Evolutionary conservation across 208 protist species (phyloP).

Genomic region (Herpetomonas muscarum): DNA sequence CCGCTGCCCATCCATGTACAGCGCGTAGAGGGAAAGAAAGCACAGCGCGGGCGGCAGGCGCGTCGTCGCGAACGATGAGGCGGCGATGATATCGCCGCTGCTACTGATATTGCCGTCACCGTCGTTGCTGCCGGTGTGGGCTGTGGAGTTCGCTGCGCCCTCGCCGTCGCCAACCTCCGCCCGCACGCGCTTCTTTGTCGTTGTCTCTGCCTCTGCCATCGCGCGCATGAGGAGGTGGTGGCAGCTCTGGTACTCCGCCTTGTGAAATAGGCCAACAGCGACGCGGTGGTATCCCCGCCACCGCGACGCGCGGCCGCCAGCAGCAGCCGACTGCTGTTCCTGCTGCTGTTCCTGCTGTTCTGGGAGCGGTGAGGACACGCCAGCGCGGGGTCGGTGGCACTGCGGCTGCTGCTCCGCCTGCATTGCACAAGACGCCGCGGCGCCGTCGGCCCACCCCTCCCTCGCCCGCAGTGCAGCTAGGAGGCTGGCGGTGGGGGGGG

Average conservation of each 20-base stretch:
- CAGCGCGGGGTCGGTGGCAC: not conserved
- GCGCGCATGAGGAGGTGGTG: constrained; percentile 47
- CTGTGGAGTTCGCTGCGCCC: not conserved
- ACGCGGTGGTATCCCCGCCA: constrained; percentile 45
- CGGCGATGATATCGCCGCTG: no score
- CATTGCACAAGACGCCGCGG: constrained; percentile 1
- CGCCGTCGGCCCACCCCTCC: not conserved
- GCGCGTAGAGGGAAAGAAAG: constrained; percentile 74
- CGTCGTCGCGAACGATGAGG: constrained; percentile 21
- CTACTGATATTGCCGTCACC: no score
- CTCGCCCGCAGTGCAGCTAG: not conserved
- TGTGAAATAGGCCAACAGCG: constrained; percentile 47
- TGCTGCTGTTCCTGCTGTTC: not conserved
- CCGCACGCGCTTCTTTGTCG: not conserved
- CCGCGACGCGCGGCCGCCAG: constrained; percentile 5
- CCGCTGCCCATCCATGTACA: constrained; percentile 76
- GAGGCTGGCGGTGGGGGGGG: not conserved
- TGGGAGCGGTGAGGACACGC: not conserved
- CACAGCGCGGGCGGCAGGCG: constrained; percentile 37
- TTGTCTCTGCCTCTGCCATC: constrained; percentile 26
- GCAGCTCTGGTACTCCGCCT: constrained; percentile 74
- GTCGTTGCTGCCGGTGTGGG: not conserved
- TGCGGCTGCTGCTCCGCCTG: not conserved
- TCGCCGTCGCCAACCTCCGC: constrained; percentile 1
- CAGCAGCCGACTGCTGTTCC: not conserved